A percentile compares a stretch with the other conserved stretches of the same genome.
phyloP scores from a whole-genome alignment of 1,284 basidiomycete genomes.

The Ustilago loliicola region DNA sequence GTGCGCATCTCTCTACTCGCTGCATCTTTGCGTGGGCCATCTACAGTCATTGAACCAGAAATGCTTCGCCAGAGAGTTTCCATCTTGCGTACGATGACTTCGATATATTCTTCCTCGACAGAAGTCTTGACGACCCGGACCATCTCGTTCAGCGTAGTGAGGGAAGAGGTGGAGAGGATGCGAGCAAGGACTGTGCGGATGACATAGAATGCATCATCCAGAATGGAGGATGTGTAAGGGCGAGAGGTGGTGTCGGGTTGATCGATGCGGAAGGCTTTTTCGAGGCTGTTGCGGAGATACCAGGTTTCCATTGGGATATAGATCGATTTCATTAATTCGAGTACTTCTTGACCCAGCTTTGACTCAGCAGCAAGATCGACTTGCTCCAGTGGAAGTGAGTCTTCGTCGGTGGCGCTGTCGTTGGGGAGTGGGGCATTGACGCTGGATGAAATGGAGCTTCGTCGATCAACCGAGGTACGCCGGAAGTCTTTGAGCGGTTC shows the following conservation, averaged over 20 bases:
- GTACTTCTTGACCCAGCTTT: constrained; percentile 77
- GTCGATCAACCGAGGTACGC: constrained; percentile 46
- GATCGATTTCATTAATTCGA: constrained; percentile 75
- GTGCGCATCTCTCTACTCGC: constrained; percentile 66
- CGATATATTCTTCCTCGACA: constrained; percentile 64
- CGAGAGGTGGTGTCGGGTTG: constrained; percentile 52
- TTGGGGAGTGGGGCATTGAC: constrained; percentile 1
- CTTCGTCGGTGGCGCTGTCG: constrained; percentile 7
- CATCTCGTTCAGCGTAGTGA: constrained; percentile 48
- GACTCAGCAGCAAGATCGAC: constrained; percentile 73
- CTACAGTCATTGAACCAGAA: constrained; percentile 60
- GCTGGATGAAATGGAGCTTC: constrained; percentile 34
- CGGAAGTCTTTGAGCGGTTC: constrained; percentile 52
- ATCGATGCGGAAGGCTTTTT: constrained; percentile 74
- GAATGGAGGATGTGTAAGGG: constrained; percentile 63
- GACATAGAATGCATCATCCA: constrained; percentile 69
- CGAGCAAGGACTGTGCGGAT: constrained; percentile 63
- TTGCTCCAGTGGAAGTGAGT: not conserved
- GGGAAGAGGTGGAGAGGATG: constrained; percentile 58
- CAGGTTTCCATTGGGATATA: constrained; percentile 92
- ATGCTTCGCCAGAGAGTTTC: constrained; percentile 62
- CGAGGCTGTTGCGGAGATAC: constrained; percentile 88
- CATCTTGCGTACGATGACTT: constrained; percentile 65
- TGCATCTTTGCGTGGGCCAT: constrained; percentile 66
- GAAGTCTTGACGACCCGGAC: constrained; percentile 39